Percentiles rank a stretch among this genome's conserved stretches.
Conservation (phyloP, 2,329 filamentous ascomycete species). For the Biscogniauxia mediterranea region DNA sequence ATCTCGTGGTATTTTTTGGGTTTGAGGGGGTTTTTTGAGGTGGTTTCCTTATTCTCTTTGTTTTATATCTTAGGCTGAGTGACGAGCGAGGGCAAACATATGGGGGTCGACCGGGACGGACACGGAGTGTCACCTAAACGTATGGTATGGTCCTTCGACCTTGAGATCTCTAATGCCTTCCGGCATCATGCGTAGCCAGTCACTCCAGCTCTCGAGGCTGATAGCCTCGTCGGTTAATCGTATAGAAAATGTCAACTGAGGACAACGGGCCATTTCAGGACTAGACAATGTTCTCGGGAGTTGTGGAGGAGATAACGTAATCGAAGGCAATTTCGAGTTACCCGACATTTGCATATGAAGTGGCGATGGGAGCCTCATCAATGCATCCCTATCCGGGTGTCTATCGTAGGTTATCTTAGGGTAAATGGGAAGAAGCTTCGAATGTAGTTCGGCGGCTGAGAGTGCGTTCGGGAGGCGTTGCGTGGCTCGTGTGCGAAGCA, state of each 20-base stretch:
- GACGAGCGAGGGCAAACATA: background rate
- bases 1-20: background rate
- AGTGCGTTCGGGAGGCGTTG: conserved; percentile 43
- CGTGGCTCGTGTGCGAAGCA: conserved; percentile 46
- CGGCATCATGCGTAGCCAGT: conserved; percentile 59
- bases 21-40: background rate
- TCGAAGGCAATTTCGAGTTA: conserved; percentile 53
- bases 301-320: conserved; percentile 52
- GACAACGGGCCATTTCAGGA: conserved; percentile 34
- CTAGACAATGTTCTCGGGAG: conserved; percentile 41
- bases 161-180: conserved; percentile 55
- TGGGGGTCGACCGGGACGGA: conserved; percentile 7
- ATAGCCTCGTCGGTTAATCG: conserved; percentile 50
- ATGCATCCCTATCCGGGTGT: conserved; percentile 44
- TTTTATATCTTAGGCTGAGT: conserved; percentile 8
- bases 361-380: conserved; percentile 52
- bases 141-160: conserved; percentile 50
- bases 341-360: conserved; percentile 56
- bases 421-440: conserved; percentile 51
- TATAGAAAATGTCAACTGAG: conserved; percentile 50
- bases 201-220: conserved; percentile 53
- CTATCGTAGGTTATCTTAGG: conserved; percentile 51
- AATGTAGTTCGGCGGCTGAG: conserved; percentile 54
- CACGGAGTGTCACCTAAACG: conserved; percentile 37
- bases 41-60: conserved; percentile 7